Evolutionary conservation across 2,329 filamentous ascomycete genomes (phyloP).

Genomic region (Beauveria brongniartii): DNA sequence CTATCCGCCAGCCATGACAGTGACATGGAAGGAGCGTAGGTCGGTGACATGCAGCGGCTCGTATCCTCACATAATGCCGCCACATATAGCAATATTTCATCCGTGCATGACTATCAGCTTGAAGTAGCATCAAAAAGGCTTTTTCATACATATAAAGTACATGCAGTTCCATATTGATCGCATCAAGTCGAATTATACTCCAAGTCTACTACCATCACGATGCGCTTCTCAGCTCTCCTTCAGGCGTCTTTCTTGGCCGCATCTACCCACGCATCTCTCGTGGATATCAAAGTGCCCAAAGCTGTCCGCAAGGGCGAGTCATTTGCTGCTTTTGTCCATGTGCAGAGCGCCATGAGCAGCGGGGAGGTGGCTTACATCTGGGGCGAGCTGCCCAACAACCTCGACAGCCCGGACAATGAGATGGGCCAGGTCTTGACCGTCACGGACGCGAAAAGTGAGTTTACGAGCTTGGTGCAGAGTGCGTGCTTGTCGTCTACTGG

Average conservation of each 20-base stretch:
- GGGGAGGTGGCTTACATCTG: conserved; percentile 7
- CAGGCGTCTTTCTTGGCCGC: not conserved
- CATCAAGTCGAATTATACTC: too few relatives aligned
- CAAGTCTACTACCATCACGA: not conserved
- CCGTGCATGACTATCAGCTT: not conserved
- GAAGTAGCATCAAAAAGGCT: not conserved
- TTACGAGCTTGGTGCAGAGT: not conserved
- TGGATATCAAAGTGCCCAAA: conserved; percentile 4
- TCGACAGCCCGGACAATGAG: not conserved
- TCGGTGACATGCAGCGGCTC: not conserved
- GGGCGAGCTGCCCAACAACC: conserved; percentile 2
- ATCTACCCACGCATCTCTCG: not conserved
- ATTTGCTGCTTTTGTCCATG: conserved; percentile 4
- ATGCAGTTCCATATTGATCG: not conserved
- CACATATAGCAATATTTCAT: not conserved
- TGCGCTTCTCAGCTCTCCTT: not conserved
- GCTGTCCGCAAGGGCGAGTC: conserved; percentile 5
- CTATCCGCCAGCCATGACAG: not conserved
- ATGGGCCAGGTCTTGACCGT: conserved; percentile 5
- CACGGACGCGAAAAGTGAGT: conserved; percentile 4
- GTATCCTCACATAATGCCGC: not conserved
- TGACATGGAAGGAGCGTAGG: not conserved
- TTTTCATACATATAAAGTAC: not conserved
- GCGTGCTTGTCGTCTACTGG: too few relatives aligned
- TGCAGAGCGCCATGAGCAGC: conserved; percentile 7